These are phyloP conservation scores for Phytophthora foliorum DNA, from an alignment of 352 stramenopile species.

Conservation along the genomic window DNA sequence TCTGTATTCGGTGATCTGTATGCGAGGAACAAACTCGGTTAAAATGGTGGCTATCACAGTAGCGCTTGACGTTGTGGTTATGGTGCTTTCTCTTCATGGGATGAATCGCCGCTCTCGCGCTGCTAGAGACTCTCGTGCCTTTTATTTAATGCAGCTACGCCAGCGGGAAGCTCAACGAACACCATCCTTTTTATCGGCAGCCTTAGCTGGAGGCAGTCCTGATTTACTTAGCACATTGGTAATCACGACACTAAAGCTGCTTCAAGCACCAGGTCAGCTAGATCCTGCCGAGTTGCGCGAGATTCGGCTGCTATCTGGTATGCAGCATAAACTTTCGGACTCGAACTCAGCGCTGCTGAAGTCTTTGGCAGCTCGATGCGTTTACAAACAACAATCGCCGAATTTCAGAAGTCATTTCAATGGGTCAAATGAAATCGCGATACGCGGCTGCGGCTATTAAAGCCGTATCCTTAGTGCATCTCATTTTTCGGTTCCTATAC, in stretches of 20 bases:
- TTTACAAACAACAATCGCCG: conserved; percentile 25
- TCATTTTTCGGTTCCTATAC: conserved; percentile 2
- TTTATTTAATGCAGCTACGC: conserved; percentile 3
- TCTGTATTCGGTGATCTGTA: conserved; percentile 36
- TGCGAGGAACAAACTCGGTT: conserved; percentile 28
- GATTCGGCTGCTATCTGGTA: conserved; percentile 27
- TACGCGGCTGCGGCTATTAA: conserved; percentile 17
- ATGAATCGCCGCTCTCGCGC: conserved; percentile 20
- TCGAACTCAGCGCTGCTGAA: conserved; percentile 9
- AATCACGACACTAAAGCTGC: conserved; percentile 13
- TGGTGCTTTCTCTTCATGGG: conserved; percentile 11
- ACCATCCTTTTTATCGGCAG: conserved; percentile 11
- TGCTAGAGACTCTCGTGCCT: conserved; percentile 2
- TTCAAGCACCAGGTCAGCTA: conserved; percentile 19
- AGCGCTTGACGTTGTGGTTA: conserved; percentile 15
- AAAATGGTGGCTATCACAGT: conserved; percentile 22
- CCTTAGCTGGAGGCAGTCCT: conserved; percentile 2
- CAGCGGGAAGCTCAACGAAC: conserved; percentile 10
- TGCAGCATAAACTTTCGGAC: conserved; percentile 16
- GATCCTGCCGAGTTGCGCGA: conserved; percentile 17
- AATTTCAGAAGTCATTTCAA: conserved; percentile 1
- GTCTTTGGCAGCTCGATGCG: conserved; percentile 15
- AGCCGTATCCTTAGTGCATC: neutral
- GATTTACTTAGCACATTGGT: conserved; percentile 15
- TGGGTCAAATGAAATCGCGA: conserved; percentile 13